phyloP scores from a whole-genome alignment of 2,329 filamentous ascomycete genomes.

The Sarocladiaceae sp. region DNA sequence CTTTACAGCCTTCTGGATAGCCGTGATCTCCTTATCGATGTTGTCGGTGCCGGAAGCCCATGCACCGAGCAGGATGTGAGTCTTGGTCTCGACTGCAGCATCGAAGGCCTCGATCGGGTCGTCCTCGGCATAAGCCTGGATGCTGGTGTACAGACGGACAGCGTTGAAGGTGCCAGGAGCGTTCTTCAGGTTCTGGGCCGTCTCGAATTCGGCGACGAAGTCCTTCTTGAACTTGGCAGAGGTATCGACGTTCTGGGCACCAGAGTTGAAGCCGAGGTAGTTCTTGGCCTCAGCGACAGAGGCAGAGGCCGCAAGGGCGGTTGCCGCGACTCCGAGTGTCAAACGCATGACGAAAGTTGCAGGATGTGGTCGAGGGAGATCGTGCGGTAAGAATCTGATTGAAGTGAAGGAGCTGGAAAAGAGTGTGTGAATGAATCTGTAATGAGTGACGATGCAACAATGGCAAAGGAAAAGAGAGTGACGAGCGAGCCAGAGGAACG shows the following conservation, averaged over 20 bases:
- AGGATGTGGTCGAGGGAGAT: background rate
- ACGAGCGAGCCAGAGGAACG: conserved; percentile 14
- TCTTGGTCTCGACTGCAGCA: conserved; percentile 58
- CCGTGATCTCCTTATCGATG: conserved; percentile 57
- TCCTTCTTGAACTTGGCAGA: conserved; percentile 50
- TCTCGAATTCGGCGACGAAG: conserved; percentile 42
- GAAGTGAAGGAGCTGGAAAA: conserved; percentile 15
- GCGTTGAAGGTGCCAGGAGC: conserved; percentile 52
- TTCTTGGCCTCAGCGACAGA: conserved; percentile 36
- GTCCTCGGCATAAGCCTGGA: conserved; percentile 60
- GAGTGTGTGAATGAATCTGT: conserved; percentile 12
- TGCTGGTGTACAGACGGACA: conserved; percentile 65
- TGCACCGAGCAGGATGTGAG: conserved; percentile 59
- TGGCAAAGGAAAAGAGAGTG: conserved; percentile 17
- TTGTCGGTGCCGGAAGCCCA: conserved; percentile 54
- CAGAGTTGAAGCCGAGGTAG: conserved; percentile 53
- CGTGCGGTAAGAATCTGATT: conserved; percentile 14
- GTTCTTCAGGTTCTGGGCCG: conserved; percentile 27
- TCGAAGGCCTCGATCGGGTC: conserved; percentile 81
- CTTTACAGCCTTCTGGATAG: conserved; percentile 52
- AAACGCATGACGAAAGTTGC: conserved; percentile 33
- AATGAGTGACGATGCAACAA: conserved; percentile 10
- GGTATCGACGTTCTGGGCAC: conserved; percentile 39
- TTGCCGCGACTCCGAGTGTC: conserved; percentile 31
- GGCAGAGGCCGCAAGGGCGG: conserved; percentile 34